phyloP scores from a whole-genome alignment of 371 early-diverging fungal species.

The Batrachochytrium dendrobatidis region DNA sequence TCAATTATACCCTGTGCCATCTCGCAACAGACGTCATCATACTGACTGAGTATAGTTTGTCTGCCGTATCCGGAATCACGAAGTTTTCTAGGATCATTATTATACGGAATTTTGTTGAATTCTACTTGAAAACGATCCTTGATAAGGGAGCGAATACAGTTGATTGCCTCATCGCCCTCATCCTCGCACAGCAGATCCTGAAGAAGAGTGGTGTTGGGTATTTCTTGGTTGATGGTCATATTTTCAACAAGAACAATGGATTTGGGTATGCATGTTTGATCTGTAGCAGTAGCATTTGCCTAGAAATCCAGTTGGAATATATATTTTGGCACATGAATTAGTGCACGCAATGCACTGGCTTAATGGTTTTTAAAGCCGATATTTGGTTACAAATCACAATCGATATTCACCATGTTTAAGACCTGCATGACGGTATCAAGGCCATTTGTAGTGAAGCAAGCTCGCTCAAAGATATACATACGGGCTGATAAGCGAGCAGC shows the following conservation, averaged over 20 bases:
- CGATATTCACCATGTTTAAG: slow-evolving; percentile 43
- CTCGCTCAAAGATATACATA: slow-evolving; percentile 43
- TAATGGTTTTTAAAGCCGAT: neutral
- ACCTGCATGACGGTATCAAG: slow-evolving; percentile 48
- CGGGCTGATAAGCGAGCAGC: slow-evolving; percentile 36
- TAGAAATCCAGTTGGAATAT: neutral
- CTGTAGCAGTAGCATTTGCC: slow-evolving; percentile 30
- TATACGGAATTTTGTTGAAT: slow-evolving; percentile 42
- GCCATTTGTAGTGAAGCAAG: slow-evolving; percentile 46
- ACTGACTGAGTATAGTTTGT: slow-evolving; percentile 14
- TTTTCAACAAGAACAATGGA: slow-evolving; percentile 39
- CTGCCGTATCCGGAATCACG: neutral
- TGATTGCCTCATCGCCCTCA: slow-evolving; percentile 44
- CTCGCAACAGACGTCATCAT: slow-evolving; percentile 20
- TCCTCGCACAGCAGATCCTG: slow-evolving; percentile 34
- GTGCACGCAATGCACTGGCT: neutral
- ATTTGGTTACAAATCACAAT: neutral
- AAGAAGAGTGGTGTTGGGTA: slow-evolving; percentile 30
- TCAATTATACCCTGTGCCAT: slow-evolving; percentile 26
- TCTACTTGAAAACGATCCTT: slow-evolving; percentile 30
- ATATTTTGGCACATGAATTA: neutral
- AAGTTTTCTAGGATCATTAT: slow-evolving; percentile 7
- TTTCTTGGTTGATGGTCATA: slow-evolving; percentile 45
- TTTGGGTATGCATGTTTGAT: slow-evolving; percentile 29
- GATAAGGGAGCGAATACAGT: slow-evolving; percentile 35